Evolutionary conservation across 2,329 filamentous ascomycete species (phyloP), one percentile per base, ranked within the genome.

Genomic region (Colletotrichum incanum): DNA sequence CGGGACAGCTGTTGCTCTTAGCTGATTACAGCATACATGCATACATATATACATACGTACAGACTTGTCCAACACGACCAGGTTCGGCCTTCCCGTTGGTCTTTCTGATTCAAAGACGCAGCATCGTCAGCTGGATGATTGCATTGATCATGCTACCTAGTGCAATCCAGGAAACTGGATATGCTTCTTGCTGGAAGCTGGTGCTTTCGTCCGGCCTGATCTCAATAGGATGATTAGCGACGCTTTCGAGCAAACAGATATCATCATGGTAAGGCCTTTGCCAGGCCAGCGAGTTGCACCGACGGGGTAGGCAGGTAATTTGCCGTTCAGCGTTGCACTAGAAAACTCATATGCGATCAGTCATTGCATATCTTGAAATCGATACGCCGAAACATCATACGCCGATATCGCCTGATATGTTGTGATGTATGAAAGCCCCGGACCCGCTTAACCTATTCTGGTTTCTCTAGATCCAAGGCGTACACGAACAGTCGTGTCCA

Each of bases 91-190:
- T 7, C 18, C 14, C 12, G 20, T 9, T 16, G 65, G 34, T 11
- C 20, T 9, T 54, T 56, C 41, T 20, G 5, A 39, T 23, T 34
- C 28, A 34, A 43, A 37, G 26, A 49, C 39, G 67, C 71, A 52
- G 55, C 52, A 73, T 73, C 59, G 28, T 58, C 26, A 18, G 47
- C 59, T 58, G 70, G 70, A 58, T 54, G 65, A 59, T 52, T 72
- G 66, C 70, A 70, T 18, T 68, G 56, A 72, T 54, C 45, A 49
- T 50, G 34, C 67, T 58, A 63, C 61, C 43, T 18, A n/a, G 60
- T 50, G 45, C 20, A 58, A 66, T 67, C 71, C 71, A 71, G 45
- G 49, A 37, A 55, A 41, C 56, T 67, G 71, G 71, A 54, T 71
- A 71, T 73, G 67, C 67, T 67, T 67, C 49, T 73, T 66, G 31